Base-by-base conservation (phyloP, 371 early-diverging fungal species). In the Lichtheimia hyalospora region DNA sequence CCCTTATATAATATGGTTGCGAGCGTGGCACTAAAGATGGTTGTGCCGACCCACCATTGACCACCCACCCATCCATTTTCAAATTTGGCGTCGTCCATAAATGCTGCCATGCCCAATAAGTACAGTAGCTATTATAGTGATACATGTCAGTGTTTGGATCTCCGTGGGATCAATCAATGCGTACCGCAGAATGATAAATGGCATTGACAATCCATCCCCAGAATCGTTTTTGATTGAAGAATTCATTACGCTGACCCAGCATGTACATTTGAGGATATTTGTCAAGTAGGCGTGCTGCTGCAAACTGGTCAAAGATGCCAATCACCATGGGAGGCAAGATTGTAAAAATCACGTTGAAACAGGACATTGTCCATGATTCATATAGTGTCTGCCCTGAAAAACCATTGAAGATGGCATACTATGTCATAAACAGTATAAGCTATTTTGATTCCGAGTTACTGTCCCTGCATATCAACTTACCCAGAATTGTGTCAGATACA, bases 401-500 rank as follows among this genome's bases (percentile, higher is more conserved):
- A 4, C 91, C 92, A 61, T 93, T 94, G 70, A 86, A 92, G 58
- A 91, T 83, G 25, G 96, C 89, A 73, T 88, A 97, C 77, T 85
- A 56, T n/a, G n/a, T n/a, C n/a, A 8, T 52, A 21, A 49, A 40
- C 8, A 42, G 25, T 15, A 20, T 8, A 4, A 52, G 42, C 52
- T 15, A 28, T 46, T 25, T 60, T 20, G 6, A 5, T 57, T 44
- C 34, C 28, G 6, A 7, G 7, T 28, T 1, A 28, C 6, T 34
- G 2, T 4, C 8, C 34, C 4, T 27, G 27, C 27, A 27, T 27
- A 27, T 27, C 3, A 3, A 61, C 70, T 66, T 68, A 86, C 89
- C 93, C 97, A 98, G 58, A 99, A 94, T 82, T 99, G 99, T 52
- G 97, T 98, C 67, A 95, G 80, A 70, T 96, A 96, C 66, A 98